These are phyloP conservation scores for Saccharomycopsis crataegensis DNA, from an alignment of 1,139 yeast species.

Conservation along the genomic window DNA sequence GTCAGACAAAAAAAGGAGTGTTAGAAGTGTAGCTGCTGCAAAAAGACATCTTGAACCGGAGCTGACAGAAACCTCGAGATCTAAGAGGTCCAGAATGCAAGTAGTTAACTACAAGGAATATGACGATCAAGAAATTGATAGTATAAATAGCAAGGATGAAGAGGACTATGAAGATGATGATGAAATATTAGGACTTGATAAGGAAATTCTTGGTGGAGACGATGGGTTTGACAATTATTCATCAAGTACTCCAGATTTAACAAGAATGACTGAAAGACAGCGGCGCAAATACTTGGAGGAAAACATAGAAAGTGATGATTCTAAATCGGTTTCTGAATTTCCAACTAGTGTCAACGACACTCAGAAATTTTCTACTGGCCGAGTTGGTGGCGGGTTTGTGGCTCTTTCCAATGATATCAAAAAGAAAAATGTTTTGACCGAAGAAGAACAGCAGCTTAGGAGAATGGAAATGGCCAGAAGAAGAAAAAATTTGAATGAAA, in stretches of 20 bases:
- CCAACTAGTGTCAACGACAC: background rate
- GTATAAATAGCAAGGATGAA: constrained; percentile 20
- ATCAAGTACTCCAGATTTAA: constrained; percentile 32
- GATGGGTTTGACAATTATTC: constrained; percentile 21
- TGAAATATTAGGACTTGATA: constrained; percentile 14
- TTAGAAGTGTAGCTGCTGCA: background rate
- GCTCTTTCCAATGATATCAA: constrained; percentile 31
- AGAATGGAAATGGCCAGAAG: constrained; percentile 87
- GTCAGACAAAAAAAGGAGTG: background rate
- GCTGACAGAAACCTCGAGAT: constrained; percentile 1
- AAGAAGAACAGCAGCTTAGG: constrained; percentile 73
- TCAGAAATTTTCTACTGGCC: background rate
- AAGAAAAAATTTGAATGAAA: constrained; percentile 77
- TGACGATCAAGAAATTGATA: constrained; percentile 20
- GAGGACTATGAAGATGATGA: constrained; percentile 18
- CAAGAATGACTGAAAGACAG: constrained; percentile 59
- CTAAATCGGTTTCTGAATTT: background rate
- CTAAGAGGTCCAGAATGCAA: constrained; percentile 8
- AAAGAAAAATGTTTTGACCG: constrained; percentile 54
- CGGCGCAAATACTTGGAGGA: constrained; percentile 37
- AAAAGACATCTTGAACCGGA: background rate
- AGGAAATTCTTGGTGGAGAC: constrained; percentile 20
- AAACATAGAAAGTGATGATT: constrained; percentile 23
- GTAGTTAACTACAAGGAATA: constrained; percentile 19
- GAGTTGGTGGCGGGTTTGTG: constrained; percentile 19